A percentile compares a stretch with the other conserved stretches of the same genome.
phyloP scores from a whole-genome alignment of 176 grass and related monocot genomes.

The Chloris gayana region DNA sequence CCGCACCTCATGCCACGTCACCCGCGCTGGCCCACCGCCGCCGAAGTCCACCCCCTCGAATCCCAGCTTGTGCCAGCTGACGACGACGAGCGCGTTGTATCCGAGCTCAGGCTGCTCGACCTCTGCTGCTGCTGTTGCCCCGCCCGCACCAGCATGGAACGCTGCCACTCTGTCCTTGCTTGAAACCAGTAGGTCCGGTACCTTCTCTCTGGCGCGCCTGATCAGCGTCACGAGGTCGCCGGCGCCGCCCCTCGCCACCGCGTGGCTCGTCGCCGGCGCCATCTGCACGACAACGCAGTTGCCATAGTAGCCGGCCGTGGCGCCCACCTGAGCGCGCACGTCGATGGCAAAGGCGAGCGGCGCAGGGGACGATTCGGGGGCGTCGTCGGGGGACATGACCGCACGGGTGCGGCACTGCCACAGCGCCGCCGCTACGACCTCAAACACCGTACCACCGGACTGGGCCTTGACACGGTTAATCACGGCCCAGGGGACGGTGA shows the following conservation, averaged over 20 bases:
- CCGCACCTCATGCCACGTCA: neutral
- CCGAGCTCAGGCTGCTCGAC: neutral
- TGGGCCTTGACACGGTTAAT: constrained; percentile 18
- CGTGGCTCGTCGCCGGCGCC: neutral
- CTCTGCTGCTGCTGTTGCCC: neutral
- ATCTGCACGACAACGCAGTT: constrained; percentile 38
- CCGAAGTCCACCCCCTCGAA: constrained; percentile 27
- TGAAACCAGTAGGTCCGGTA: neutral
- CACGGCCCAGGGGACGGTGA: constrained; percentile 11
- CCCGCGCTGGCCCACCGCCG: neutral
- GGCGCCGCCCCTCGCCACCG: neutral
- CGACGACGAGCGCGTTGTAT: neutral
- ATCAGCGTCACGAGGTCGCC: constrained; percentile 1
- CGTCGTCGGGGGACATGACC: neutral
- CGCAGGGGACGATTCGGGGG: neutral
- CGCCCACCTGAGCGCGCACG: constrained; percentile 23
- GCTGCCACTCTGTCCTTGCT: no score
- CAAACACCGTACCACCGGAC: constrained; percentile 29
- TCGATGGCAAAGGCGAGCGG: constrained; percentile 40
- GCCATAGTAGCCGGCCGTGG: constrained; percentile 39
- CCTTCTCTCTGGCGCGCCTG: neutral
- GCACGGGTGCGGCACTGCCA: constrained; percentile 46
- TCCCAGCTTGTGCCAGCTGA: constrained; percentile 10
- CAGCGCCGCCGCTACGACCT: constrained; percentile 22
- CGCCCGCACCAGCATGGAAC: neutral